A percentile compares a stretch with the other conserved stretches of the same genome.
phyloP scores from a whole-genome alignment of 1,139 yeast species.

The Hyphopichia wangnamkhiaoensis region DNA sequence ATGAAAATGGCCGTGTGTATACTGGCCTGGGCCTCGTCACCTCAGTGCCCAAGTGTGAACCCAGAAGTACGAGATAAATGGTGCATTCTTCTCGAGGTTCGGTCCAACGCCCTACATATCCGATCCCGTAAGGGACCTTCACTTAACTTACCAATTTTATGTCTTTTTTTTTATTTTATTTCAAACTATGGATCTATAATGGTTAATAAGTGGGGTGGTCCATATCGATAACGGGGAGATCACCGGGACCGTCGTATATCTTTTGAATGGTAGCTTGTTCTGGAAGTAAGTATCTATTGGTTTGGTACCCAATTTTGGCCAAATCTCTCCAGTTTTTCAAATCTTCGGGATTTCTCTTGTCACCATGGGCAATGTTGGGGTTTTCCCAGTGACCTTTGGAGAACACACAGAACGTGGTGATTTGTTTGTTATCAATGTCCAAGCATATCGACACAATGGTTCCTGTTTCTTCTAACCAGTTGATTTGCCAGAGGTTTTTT shows the following conservation, averaged over 20 bases:
- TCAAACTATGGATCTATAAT: no score
- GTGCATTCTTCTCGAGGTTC: no score
- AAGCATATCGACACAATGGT: constrained; percentile 3
- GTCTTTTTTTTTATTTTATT: no score
- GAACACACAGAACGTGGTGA: neutral
- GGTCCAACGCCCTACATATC: no score
- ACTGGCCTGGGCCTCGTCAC: no score
- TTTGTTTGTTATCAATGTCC: neutral
- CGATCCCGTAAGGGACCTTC: no score
- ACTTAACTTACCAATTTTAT: no score
- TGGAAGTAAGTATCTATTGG: constrained; percentile 1
- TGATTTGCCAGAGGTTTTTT: constrained; percentile 8
- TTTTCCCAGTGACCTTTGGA: constrained; percentile 3
- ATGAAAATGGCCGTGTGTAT: no score
- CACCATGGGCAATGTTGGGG: neutral
- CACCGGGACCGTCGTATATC: constrained; percentile 2
- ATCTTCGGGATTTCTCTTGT: constrained; percentile 1
- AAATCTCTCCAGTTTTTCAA: constrained; percentile 1
- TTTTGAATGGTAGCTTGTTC: constrained; percentile 1
- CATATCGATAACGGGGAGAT: neutral
- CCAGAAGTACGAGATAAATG: no score
- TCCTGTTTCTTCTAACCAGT: constrained; percentile 8
- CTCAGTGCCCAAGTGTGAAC: no score
- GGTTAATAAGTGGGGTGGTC: neutral
- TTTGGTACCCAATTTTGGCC: constrained; percentile 1